Base-by-base conservation (phyloP, 148 eudicot genomes). In the Amaranthus cruentus region DNA sequence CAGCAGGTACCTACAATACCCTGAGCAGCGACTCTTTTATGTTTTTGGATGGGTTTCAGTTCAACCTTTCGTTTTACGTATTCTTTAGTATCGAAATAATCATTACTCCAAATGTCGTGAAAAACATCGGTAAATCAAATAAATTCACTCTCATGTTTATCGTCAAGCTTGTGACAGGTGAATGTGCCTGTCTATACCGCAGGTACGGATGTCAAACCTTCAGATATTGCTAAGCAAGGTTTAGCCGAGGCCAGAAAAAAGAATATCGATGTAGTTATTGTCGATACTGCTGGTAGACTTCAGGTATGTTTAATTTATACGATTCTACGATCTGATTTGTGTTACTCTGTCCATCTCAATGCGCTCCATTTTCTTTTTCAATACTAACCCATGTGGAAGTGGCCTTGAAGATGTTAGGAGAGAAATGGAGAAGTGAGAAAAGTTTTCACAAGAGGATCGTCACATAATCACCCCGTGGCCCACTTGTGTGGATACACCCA, bases 241-340 rank as follows among this genome's bases (percentile, higher is more conserved):
- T 78, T 94, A 70, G 77, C 79, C 28, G 97, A 91, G 79, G 98
- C 96, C 79, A 89, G 73, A 85, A 88, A 77, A 85, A 86, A 89
- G 79, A 91, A 91, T 70, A 84, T 91, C 47, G 97, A 91, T 74
- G 97, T 94, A 48, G 96, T 94, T 70, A 89, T 94, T 68, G 85
- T 94, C 82, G 98, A 94, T 85, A 94, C 98, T 49, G 98, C 98
- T 59, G 98, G 98, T 77, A 89, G 98, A 80, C 97, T 94, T 88
- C 98, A 94, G 97, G 98, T 94, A 75, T 74, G 66, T 75, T 70
- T 66, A 51, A 65, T 51, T 72, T 49, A 68, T 61, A 6, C 56
- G 48, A 48, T 70, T 21, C 55, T 9, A 44, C 75, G 60, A 52
- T 71, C 55, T 66, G 38, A 11, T 11, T 47, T 58, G 38, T 62